Evolutionary conservation across 305 asterid genomes (phyloP).

Genomic region (Ruellia speciosa): DNA sequence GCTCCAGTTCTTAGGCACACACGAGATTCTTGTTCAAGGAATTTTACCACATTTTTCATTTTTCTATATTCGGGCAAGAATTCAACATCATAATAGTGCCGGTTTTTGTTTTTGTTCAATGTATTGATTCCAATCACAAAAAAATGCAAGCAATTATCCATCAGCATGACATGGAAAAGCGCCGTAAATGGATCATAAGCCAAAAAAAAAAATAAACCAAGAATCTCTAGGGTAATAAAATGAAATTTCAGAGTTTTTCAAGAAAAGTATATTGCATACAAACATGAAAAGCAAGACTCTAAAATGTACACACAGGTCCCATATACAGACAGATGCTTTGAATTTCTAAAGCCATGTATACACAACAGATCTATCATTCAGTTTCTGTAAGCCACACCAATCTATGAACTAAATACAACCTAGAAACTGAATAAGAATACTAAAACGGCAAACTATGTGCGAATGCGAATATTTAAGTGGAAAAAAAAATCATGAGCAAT

Average conservation of each 20-base stretch:
- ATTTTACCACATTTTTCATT: not conserved
- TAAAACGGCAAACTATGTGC: not conserved
- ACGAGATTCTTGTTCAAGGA: not conserved
- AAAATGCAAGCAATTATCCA: not conserved
- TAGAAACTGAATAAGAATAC: not conserved
- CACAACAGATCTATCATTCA: not conserved
- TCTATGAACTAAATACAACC: not conserved
- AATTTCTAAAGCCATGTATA: not conserved
- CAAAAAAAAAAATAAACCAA: too few species aligned
- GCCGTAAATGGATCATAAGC: too few species aligned
- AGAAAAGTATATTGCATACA: not conserved
- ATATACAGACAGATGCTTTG: not conserved
- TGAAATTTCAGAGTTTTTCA: not conserved
- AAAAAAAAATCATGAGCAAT: not conserved
- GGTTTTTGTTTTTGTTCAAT: not conserved
- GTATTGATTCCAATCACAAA: not conserved
- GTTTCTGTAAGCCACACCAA: not conserved
- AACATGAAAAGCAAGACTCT: not conserved
- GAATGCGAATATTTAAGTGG: not conserved
- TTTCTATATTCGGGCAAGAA: not conserved
- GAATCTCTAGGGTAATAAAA: not conserved
- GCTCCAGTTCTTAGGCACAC: constrained; percentile 33
- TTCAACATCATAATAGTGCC: too few species aligned
- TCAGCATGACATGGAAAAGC: not conserved
- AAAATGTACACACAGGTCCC: not conserved